Conservation (phyloP, 176 grass and related monocot species). For the Lolium perenne region DNA sequence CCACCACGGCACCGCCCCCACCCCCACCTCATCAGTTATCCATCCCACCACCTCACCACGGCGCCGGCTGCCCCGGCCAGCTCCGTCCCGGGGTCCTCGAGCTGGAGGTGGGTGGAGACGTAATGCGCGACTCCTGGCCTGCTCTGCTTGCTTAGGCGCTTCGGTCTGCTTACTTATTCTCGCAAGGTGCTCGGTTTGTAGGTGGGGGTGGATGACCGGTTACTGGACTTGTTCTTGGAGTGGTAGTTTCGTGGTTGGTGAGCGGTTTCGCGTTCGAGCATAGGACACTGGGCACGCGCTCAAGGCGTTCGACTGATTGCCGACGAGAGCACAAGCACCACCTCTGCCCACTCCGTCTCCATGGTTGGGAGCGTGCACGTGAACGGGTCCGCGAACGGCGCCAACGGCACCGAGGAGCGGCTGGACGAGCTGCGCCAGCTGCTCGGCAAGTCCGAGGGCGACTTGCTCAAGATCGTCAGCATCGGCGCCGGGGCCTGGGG, state of each 20-base stretch:
- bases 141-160: background rate
- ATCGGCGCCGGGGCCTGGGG: slow-evolving; percentile 96
- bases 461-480: slow-evolving; percentile 94
- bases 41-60: background rate
- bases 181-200: slow-evolving; percentile 11
- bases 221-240: background rate
- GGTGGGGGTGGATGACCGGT: slow-evolving; percentile 61
- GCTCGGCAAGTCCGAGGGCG: slow-evolving; percentile 83
- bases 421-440: slow-evolving; percentile 80
- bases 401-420: slow-evolving; percentile 70
- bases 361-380: slow-evolving; percentile 78
- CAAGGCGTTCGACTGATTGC: slow-evolving; percentile 44
- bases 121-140: slow-evolving; percentile 27
- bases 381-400: slow-evolving; percentile 59
- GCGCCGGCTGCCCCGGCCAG: slow-evolving; percentile 43
- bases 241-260: slow-evolving; percentile 51
- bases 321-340: background rate
- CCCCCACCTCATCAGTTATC: slow-evolving; percentile 19
- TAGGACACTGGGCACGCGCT: slow-evolving; percentile 20
- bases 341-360: background rate
- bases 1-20: slow-evolving; percentile 19
- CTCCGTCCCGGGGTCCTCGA: slow-evolving; percentile 43
- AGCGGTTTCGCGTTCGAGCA: slow-evolving; percentile 23
- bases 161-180: slow-evolving; percentile 27
- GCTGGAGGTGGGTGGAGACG: slow-evolving; percentile 48